Conservation (phyloP, 345 rosid species). For the Salix udensis region DNA sequence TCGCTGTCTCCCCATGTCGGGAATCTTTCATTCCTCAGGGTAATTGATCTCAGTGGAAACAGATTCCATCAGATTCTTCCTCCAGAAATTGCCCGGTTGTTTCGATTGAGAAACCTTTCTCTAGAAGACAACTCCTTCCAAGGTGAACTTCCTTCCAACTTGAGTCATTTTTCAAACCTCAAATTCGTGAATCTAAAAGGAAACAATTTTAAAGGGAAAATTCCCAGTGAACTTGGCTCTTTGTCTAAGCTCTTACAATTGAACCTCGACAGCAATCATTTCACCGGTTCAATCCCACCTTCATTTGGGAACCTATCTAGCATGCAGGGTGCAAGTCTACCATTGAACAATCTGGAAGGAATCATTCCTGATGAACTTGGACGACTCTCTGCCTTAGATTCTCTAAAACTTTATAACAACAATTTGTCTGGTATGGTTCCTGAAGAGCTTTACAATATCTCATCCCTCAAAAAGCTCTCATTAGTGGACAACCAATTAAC, state of each 20-base stretch:
- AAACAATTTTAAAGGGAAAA: neutral
- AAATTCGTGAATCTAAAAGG: no score
- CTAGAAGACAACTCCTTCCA: neutral
- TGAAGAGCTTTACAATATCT: neutral
- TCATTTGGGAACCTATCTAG: neutral
- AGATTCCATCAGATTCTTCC: slow-evolving; percentile 1
- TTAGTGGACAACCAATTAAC: no score
- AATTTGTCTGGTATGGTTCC: neutral
- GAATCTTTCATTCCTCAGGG: slow-evolving; percentile 9
- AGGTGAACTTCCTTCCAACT: slow-evolving; percentile 12
- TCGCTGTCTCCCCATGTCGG: slow-evolving; percentile 23
- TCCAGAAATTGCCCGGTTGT: slow-evolving; percentile 14
- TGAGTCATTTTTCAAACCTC: no score
- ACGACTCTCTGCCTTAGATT: neutral
- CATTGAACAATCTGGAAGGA: neutral
- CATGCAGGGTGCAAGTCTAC: neutral
- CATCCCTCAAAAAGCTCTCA: neutral
- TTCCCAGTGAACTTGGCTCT: neutral
- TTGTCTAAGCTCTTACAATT: neutral
- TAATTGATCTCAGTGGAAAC: neutral
- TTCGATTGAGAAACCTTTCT: neutral
- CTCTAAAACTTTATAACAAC: neutral
- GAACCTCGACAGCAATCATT: neutral
- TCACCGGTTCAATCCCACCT: neutral
- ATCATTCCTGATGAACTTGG: neutral